phyloP scores from a whole-genome alignment of 306 rosid genomes.

The Begonia fuchsioides region DNA sequence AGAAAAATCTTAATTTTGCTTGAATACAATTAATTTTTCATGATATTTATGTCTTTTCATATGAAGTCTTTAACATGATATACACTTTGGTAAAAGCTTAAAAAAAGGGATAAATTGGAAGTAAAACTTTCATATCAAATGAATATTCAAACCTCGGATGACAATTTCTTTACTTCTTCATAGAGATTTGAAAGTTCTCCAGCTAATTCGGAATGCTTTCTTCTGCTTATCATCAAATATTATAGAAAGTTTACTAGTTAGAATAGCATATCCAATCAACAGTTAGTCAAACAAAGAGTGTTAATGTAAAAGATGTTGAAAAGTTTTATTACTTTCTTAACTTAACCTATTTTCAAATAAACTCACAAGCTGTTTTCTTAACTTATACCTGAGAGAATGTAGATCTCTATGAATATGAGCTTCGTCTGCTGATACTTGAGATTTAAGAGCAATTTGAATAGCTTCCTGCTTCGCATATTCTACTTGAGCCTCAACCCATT shows the following conservation, averaged over 20 bases:
- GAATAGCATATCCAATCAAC: too few species aligned
- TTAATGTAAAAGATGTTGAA: too few species aligned
- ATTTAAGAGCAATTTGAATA: slow-evolving; percentile 56
- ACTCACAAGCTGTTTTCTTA: too few species aligned
- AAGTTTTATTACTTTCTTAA: too few species aligned
- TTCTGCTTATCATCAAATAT: slow-evolving; percentile 33
- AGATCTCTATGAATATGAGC: slow-evolving; percentile 97
- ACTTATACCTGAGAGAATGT: slow-evolving; percentile 69
- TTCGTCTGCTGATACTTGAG: slow-evolving; percentile 90
- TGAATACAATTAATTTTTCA: too few species aligned
- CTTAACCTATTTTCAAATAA: too few species aligned
- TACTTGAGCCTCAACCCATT: slow-evolving; percentile 99
- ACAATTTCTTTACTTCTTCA: slow-evolving; percentile 66
- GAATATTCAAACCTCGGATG: slow-evolving; percentile 58
- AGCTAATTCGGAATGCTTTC: slow-evolving; percentile 79
- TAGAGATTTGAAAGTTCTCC: slow-evolving; percentile 85
- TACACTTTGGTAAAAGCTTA: background rate
- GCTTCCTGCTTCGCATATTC: slow-evolving; percentile 96
- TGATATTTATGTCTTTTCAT: too few species aligned
- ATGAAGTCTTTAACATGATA: too few species aligned
- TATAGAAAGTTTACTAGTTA: background rate
- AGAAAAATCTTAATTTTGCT: too few species aligned
- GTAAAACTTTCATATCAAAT: slow-evolving; percentile 11
- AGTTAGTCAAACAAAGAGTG: too few species aligned
- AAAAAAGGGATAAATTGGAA: background rate